Conservation (phyloP, 768 basidiomycete genomes). For the Mycena belliarum region DNA sequence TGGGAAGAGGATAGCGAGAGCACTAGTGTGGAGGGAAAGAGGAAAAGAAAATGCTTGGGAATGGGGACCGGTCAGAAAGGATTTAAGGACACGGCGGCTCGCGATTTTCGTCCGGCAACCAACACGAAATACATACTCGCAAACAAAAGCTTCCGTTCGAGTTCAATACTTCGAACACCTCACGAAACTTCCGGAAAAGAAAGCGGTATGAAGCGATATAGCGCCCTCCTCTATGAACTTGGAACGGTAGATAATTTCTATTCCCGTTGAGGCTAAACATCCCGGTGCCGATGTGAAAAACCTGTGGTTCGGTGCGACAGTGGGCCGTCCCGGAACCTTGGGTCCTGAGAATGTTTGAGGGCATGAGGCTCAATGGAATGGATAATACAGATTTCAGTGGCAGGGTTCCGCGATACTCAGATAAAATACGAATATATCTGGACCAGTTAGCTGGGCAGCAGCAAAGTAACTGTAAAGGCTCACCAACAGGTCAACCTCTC, state of each 20-base stretch:
- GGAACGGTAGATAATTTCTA: background rate
- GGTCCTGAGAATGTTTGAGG: background rate
- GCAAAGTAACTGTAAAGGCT: no score
- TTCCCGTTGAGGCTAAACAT: background rate
- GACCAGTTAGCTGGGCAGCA: no score
- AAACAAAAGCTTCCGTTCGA: background rate
- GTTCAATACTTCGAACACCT: no score
- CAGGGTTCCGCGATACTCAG: no score
- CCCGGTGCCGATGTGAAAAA: background rate
- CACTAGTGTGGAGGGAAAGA: background rate
- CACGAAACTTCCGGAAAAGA: no score
- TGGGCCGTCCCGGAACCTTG: background rate
- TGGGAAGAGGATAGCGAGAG: background rate
- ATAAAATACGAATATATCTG: no score
- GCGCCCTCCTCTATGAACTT: no score
- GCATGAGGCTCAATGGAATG: background rate
- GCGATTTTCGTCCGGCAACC: no score
- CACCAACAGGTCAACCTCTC: background rate
- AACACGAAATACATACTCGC: background rate
- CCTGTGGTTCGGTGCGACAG: background rate
- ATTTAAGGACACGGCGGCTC: no score
- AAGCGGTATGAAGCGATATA: no score
- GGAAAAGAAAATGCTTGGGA: background rate
- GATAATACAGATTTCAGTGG: background rate
- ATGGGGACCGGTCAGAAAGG: background rate